Evolutionary conservation across 1,139 yeast genomes (phyloP), one percentile per base, ranked within the genome.

Genomic region (Kodamaea alishanica): DNA sequence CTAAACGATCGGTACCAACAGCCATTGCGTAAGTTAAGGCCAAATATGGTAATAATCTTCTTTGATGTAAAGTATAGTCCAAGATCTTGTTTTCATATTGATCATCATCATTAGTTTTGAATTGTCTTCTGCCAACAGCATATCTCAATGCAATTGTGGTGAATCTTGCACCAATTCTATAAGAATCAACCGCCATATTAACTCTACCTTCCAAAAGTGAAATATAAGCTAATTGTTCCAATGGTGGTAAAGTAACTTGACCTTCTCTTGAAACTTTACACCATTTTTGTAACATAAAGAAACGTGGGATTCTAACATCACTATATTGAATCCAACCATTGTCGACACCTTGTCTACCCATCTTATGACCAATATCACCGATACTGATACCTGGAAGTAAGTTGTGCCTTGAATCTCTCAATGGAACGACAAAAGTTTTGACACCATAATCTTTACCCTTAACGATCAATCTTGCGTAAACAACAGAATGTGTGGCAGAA

Each of bases 281-380:
- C 65, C 81, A 88, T 61, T 83, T 84, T 66, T 84, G 84, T 54
- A 89, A 69, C 94, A 89, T 80, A 62, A 75, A 84, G 61, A 76
- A 84, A 49, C 92, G 76, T 40, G 97, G 97, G 48, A 89, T 82
- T 47, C 83, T 75, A 38, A 88, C 96, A 50, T 78, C 71, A 41
- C 86, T 71, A 63, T 85, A 89, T 64, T 87, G 96, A 56, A 89
- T 86, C 96, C 96, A 88, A 45, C 96, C 96, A 58, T 89, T 89
- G 61, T 89, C 96, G 49, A 84, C 81, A 50, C 89, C 90, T 53
- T 81, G 87, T 56, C 89, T 78, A 41, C 96, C 96, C 95, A 88
- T 88, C 66, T 89, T 89, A 48, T 87, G 80, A 46, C 97, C 97
- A 59, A 89, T 86, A 61, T 89, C 97, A 49, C 96, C 96, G 45